Percentiles rank a stretch among this genome's conserved stretches.
Conservation (phyloP, 352 stramenopile genomes). For the Phytophthora agathidicida region DNA sequence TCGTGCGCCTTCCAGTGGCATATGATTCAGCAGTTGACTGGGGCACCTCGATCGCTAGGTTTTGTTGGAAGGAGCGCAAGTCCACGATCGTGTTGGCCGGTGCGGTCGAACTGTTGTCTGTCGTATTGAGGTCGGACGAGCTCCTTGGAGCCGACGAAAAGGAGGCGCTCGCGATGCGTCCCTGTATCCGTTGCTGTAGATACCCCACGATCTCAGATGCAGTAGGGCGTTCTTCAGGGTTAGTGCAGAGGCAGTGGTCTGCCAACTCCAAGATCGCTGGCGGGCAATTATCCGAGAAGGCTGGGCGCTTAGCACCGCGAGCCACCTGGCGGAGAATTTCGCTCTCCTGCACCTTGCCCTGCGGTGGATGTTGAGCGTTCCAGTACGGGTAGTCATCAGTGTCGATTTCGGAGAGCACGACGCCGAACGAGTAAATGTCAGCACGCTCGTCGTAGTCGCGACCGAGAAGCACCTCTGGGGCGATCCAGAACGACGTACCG, state of each 20-base stretch:
- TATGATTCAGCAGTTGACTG: constrained; percentile 11
- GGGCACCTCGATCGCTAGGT: constrained; percentile 4
- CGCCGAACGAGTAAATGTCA: constrained; percentile 59
- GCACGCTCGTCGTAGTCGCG: constrained; percentile 52
- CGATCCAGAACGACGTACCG: constrained; percentile 75
- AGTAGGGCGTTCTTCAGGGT: constrained; percentile 62
- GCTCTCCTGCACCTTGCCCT: constrained; percentile 56
- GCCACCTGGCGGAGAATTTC: constrained; percentile 67
- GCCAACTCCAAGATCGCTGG: constrained; percentile 55
- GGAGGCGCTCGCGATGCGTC: constrained; percentile 20
- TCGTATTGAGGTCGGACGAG: constrained; percentile 29
- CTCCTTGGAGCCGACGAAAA: constrained; percentile 24
- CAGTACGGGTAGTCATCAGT: constrained; percentile 75
- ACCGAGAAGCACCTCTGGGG: constrained; percentile 62
- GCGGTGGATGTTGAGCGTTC: constrained; percentile 48
- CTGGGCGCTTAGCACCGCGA: constrained; percentile 45
- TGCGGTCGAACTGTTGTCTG: constrained; percentile 23
- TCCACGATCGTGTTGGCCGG: constrained; percentile 35
- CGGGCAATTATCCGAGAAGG: constrained; percentile 61
- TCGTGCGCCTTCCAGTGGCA: constrained; percentile 15
- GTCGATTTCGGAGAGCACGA: constrained; percentile 64
- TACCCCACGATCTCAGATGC: constrained; percentile 59
- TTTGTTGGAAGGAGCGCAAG: constrained; percentile 16
- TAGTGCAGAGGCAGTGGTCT: constrained; percentile 47
- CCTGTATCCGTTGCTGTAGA: constrained; percentile 49